Evolutionary conservation across 108 stramenopile species (phyloP).

Genomic region (Mediolabrus comicus): DNA sequence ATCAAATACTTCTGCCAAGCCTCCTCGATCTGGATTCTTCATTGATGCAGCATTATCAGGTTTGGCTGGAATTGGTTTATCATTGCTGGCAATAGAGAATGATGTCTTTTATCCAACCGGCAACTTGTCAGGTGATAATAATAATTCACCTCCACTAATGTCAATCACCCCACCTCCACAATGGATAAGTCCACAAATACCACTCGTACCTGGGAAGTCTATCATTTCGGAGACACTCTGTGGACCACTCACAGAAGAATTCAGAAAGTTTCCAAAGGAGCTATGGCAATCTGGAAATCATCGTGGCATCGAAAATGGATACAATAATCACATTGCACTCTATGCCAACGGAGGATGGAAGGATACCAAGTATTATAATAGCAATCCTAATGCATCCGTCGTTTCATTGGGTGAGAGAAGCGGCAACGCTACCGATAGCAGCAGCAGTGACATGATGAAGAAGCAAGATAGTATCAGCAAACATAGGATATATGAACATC

Average conservation of each 20-base stretch:
- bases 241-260: constrained; percentile 28
- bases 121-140: background rate
- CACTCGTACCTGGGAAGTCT: constrained; percentile 25
- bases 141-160: background rate
- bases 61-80: constrained; percentile 10
- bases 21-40: constrained; percentile 5
- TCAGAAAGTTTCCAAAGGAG: constrained; percentile 33
- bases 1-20: background rate
- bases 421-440: background rate
- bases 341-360: constrained; percentile 43
- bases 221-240: constrained; percentile 25
- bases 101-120: constrained; percentile 23
- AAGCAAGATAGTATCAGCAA: no score
- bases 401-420: constrained; percentile 20
- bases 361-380: constrained; percentile 30
- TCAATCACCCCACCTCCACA: constrained; percentile 27
- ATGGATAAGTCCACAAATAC: constrained; percentile 36
- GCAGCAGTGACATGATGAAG: background rate
- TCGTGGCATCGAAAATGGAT: constrained; percentile 27
- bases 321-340: constrained; percentile 34
- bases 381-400: constrained; percentile 22
- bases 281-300: constrained; percentile 26
- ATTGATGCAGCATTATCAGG: constrained; percentile 16
- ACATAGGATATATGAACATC: constrained; percentile 25
- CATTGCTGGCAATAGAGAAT: constrained; percentile 20